A percentile compares a stretch with the other conserved stretches of the same genome.
These are phyloP conservation scores for Calonectria multiphialidica DNA, from an alignment of 2,329 filamentous ascomycete species.

Conservation along the genomic window DNA sequence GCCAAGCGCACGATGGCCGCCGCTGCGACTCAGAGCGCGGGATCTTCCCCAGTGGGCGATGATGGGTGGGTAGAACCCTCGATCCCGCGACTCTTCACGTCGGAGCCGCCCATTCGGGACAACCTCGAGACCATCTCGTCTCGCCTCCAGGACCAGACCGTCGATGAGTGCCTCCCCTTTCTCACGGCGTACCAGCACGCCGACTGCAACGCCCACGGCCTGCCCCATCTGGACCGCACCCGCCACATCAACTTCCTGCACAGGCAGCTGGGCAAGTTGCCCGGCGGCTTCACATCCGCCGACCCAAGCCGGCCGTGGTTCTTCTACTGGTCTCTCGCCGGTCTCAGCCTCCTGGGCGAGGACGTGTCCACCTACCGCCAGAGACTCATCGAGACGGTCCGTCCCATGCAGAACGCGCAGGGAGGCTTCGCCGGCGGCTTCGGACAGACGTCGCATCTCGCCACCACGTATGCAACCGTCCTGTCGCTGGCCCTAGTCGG, in stretches of 20 bases:
- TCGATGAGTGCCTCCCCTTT: slow-evolving; percentile 76
- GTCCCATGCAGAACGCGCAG: slow-evolving; percentile 82
- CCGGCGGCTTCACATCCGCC: slow-evolving; percentile 76
- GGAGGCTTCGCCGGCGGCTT: slow-evolving; percentile 96
- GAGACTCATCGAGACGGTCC: slow-evolving; percentile 79
- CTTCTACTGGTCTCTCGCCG: slow-evolving; percentile 90
- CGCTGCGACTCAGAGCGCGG: slow-evolving; percentile 23
- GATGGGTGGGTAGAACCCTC: slow-evolving; percentile 25
- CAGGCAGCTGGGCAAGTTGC: slow-evolving; percentile 70
- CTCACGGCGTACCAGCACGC: slow-evolving; percentile 67
- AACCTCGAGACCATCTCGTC: slow-evolving; percentile 76
- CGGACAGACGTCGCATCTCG: slow-evolving; percentile 89
- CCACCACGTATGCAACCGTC: slow-evolving; percentile 87
- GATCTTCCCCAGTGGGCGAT: slow-evolving; percentile 20
- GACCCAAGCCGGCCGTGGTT: slow-evolving; percentile 95
- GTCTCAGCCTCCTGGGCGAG: slow-evolving; percentile 80
- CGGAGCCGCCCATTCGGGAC: slow-evolving; percentile 74
- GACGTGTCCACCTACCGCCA: slow-evolving; percentile 77
- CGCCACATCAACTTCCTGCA: slow-evolving; percentile 73
- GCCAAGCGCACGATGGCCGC: slow-evolving; percentile 22
- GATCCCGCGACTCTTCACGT: slow-evolving; percentile 70
- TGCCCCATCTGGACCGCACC: slow-evolving; percentile 79
- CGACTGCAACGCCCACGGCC: slow-evolving; percentile 75
- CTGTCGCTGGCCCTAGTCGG: slow-evolving; percentile 85
- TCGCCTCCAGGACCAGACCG: slow-evolving; percentile 74